Percentiles rank a stretch among this genome's conserved stretches.
Conservation (phyloP, 2,329 filamentous ascomycete genomes). For the Dendryphion nanum region DNA sequence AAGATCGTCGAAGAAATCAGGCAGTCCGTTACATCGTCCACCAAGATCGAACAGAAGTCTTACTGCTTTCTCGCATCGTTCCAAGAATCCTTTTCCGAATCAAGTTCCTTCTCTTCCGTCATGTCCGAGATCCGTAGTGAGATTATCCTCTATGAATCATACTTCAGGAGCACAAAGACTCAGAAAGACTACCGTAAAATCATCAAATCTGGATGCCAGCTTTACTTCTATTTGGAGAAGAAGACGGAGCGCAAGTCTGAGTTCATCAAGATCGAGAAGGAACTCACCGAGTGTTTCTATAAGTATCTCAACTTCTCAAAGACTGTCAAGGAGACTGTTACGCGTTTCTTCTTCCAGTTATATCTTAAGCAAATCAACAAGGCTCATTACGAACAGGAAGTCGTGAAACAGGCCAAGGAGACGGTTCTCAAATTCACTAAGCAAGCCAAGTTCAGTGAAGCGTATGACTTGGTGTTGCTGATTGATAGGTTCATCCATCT, state of each 20-base stretch:
- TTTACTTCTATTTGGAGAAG: constrained; percentile 22
- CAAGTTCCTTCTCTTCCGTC: too few species aligned
- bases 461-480: constrained; percentile 21
- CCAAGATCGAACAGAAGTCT: too few species aligned
- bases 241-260: constrained; percentile 13
- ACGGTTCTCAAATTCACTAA: constrained; percentile 18
- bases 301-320: constrained; percentile 19
- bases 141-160: constrained; percentile 28
- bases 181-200: constrained; percentile 35
- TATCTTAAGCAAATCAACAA: constrained; percentile 18
- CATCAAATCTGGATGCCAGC: constrained; percentile 19
- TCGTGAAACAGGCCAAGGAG: constrained; percentile 13
- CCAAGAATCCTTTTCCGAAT: too few species aligned
- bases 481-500: constrained; percentile 23
- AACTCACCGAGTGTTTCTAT: constrained; percentile 18
- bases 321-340: constrained; percentile 10
- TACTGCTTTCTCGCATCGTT: too few species aligned
- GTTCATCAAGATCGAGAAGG: constrained; percentile 17
- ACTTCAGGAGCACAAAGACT: constrained; percentile 24
- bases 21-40: too few species aligned
- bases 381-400: constrained; percentile 12
- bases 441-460: constrained; percentile 21
- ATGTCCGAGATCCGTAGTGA: constrained; percentile 41
- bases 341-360: constrained; percentile 19
- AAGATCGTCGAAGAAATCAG: too few species aligned